Evolutionary conservation across 768 basidiomycete species (phyloP).

Genomic region (Chalciporus sphaerocephalus): DNA sequence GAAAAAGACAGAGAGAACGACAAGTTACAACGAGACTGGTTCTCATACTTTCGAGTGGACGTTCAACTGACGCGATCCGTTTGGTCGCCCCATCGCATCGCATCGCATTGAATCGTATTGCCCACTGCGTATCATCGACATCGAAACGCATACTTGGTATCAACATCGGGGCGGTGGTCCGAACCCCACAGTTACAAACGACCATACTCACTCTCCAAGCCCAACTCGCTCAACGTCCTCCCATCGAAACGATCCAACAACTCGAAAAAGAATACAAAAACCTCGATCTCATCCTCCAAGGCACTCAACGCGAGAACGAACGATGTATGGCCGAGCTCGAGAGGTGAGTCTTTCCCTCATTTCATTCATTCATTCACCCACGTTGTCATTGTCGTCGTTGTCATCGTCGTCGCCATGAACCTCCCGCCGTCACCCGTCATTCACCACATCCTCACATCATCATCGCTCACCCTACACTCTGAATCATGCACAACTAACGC

Average conservation of each 20-base stretch:
- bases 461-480: no score
- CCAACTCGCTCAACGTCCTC: slow-evolving; percentile 63
- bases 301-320: slow-evolving; percentile 83
- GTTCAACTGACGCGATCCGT: not conserved
- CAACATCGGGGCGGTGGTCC: no score
- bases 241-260: slow-evolving; percentile 59
- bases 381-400: no score
- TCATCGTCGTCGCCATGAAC: no score
- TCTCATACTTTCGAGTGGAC: not conserved
- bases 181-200: slow-evolving; percentile 47
- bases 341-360: slow-evolving; percentile 39
- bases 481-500: not conserved
- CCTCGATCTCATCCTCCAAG: slow-evolving; percentile 69
- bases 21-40: no score
- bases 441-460: no score
- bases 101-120: not conserved
- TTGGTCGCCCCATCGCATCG: not conserved
- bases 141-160: no score
- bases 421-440: no score
- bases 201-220: slow-evolving; percentile 61
- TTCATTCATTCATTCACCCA: no score
- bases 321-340: slow-evolving; percentile 79
- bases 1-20: slow-evolving; percentile 71
- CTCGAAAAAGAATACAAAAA: slow-evolving; percentile 72
- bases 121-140: no score